Evolutionary conservation across 2,329 filamentous ascomycete genomes (phyloP).

Genomic region (Colletotrichum destructivum): DNA sequence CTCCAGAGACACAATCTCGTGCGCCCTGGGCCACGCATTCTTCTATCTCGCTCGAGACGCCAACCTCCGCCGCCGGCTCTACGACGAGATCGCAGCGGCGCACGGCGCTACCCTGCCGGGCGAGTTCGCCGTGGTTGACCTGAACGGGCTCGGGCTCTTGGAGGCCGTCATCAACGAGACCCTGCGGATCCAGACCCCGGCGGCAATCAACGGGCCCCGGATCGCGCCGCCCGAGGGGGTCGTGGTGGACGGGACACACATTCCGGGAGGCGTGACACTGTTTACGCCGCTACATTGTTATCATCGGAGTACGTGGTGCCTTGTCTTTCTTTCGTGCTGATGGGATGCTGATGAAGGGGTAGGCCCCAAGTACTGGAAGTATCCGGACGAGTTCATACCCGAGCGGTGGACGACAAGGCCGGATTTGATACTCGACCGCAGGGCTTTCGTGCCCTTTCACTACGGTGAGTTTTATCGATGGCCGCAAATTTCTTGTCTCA

Average conservation of each 20-base stretch:
- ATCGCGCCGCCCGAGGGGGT: slow-evolving; percentile 47
- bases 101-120: slow-evolving; percentile 41
- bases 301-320: slow-evolving; percentile 15
- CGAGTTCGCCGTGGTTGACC: slow-evolving; percentile 44
- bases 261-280: slow-evolving; percentile 46
- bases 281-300: slow-evolving; percentile 31
- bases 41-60: slow-evolving; percentile 41
- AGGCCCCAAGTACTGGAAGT: slow-evolving; percentile 36
- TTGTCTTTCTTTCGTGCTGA: too few relatives aligned
- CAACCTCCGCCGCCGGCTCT: slow-evolving; percentile 29
- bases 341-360: neutral
- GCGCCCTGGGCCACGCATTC: slow-evolving; percentile 38
- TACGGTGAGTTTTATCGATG: slow-evolving; percentile 1
- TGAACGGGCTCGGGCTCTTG: slow-evolving; percentile 43
- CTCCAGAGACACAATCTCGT: slow-evolving; percentile 43
- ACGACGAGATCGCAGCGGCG: slow-evolving; percentile 31
- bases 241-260: slow-evolving; percentile 45
- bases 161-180: slow-evolving; percentile 51
- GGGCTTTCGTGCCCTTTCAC: slow-evolving; percentile 37
- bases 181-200: slow-evolving; percentile 48
- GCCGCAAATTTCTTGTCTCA: neutral
- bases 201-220: slow-evolving; percentile 47
- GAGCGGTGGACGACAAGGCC: slow-evolving; percentile 46
- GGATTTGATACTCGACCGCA: slow-evolving; percentile 44
- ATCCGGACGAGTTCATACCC: slow-evolving; percentile 43